phyloP scores from a whole-genome alignment of 768 basidiomycete species.

The Artomyces pyxidatus region DNA sequence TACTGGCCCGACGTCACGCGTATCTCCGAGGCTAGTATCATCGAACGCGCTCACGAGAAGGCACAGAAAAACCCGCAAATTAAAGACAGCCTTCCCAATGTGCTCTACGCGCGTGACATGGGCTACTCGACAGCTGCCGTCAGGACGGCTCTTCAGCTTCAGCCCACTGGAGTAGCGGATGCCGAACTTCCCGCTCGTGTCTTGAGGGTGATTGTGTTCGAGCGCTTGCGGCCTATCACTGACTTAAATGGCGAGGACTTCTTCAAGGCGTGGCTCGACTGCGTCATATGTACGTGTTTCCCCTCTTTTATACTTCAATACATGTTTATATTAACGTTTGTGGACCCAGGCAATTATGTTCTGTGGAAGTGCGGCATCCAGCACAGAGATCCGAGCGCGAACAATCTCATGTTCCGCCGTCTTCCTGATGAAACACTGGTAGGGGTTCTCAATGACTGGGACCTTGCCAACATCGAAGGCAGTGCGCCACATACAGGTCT shows the following conservation, averaged over 20 bases:
- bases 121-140: too few relatives aligned
- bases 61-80: not conserved
- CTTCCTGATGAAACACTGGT: not conserved
- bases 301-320: not conserved
- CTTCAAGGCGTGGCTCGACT: not conserved
- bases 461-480: not conserved
- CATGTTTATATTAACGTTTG: not conserved
- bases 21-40: not conserved
- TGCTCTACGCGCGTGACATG: too few relatives aligned
- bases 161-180: too few relatives aligned
- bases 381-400: not conserved
- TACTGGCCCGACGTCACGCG: not conserved
- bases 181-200: not conserved
- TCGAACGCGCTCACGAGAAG: not conserved
- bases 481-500: too few relatives aligned
- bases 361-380: not conserved
- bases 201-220: not conserved
- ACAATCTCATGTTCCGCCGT: not conserved
- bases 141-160: too few relatives aligned
- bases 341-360: not conserved
- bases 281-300: not conserved
- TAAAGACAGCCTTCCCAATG: not conserved
- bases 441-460: constrained; percentile 3
- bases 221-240: not conserved
- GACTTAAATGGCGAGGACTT: not conserved